Evolutionary conservation across 192 early-diverging fungal species (phyloP), one percentile per base, ranked within the genome.

Genomic region (Diversispora eburnea): DNA sequence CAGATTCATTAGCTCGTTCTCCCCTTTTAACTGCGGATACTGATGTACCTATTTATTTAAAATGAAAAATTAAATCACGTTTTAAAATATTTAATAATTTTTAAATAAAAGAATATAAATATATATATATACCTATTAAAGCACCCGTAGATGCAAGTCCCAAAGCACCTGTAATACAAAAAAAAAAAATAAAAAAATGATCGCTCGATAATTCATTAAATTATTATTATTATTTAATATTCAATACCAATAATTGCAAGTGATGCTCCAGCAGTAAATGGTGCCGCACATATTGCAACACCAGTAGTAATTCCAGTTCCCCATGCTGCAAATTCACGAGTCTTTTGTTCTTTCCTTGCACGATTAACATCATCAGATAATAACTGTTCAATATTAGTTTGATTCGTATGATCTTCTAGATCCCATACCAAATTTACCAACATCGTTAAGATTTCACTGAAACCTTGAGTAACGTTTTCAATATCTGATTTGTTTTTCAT

Each of bases 261-360:
- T 13, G 65, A 67, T 6, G 65, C 65, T 15, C 65, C 65, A 46
- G 43, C 65, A 0, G 65, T 67, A 49, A 67, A 67, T 47, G 65
- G 65, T 15, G 65, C 47, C 8, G 65, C 65, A 67, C n/a, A 20
- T 49, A 67, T 19, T 4, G 65, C 65, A 67, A 67, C 22, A 17
- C 65, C 65, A 39, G 65, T 49, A 46, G 42, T 43, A 67, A 67
- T 67, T 5, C 65, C 65, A 13, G 45, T 67, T n/a, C 65, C 65
- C 12, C 47, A 39, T 2, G 65, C 65, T 15, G 65, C 65, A 20
- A 20, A 43, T 46, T 13, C 47, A 9, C 15, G 0, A 15, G 12
- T 13, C 2, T 13, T 17, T 41, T 67, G 45, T 17, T 43, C 41
- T 43, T 67, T 67, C 17, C 42, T 20, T 15, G 41, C n/a, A 15